Base-by-base conservation (phyloP, 1,139 yeast genomes). In the Yamadazyma aaseri region DNA sequence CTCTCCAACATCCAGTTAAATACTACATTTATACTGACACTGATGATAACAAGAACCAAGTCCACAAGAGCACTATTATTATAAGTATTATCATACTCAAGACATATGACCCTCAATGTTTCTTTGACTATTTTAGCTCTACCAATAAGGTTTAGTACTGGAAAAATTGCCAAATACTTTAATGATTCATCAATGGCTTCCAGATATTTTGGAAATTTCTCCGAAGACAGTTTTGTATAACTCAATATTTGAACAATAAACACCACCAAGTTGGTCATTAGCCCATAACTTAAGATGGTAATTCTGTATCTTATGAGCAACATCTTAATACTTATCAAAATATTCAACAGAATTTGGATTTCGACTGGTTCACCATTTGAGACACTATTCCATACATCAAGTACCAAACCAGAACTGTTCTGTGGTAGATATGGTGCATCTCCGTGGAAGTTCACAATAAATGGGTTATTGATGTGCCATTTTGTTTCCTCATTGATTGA, bases 361-460 rank as follows among this genome's bases (percentile, higher is more conserved):
- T 29, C 60, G 67, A 39, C 8, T 5, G 34, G 35, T 13, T 12
- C n/a, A 9, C 31, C 32, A 3, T 9, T 25, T 4, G 24, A 23
- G 4, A 21, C 34, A 33, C 63, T 68, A 28, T 64, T 63, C 71
- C 79, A 74, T 4, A 76, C 38, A 42, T 74, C 76, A 17, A 76
- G 43, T 42, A 64, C 65, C 29, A 74, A 64, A 17, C 36, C 28
- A 6, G 29, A 32, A 10, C 26, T 20, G 8, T 25, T 45, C 7
- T 38, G 73, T 3, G 95, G 92, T 7, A 85, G 74, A 52, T 69
- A 89, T 1, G 96, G 96, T 0, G 95, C 81, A 18, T 81, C 71
- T n/a, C 86, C 86, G 52, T 86, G 94, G 64, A 51, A 46, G 63
- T 58, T 53, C 27, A 14, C 41, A 35, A 28, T 56, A 47, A 7